Evolutionary conservation across 176 grass and related monocot species (phyloP), one percentile per base, ranked within the genome.

Genomic region (Guadua angustifolia): DNA sequence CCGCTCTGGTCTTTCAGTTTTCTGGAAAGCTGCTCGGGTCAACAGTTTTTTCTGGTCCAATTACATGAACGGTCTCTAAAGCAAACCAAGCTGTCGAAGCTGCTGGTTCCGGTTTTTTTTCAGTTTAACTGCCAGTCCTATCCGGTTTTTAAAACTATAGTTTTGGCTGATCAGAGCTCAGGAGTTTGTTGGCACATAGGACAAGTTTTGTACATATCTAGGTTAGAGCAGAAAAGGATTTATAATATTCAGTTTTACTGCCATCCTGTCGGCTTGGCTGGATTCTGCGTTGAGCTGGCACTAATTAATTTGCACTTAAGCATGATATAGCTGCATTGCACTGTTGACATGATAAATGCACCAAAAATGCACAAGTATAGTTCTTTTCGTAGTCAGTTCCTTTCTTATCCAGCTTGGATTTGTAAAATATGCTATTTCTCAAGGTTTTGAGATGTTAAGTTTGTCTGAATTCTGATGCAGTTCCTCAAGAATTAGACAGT

Each of bases 311-410:
- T 66, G 17, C 21, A 7, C 18, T 42, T 11, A 74, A 73, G n/a
- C 59, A 18, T 7, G 21, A 42, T 40, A 15, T 64, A 9, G 47
- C 35, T 75, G 26, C 56, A 4, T 40, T 57, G 32, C 2, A 19
- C 33, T 75, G 71, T 75, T 86, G 45, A 9, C 72, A 82, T 77
- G 72, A 24, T 76, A 46, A n/a, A 78, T n/a, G 10, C 4, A 79
- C 68, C 32, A 53, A 59, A 45, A 24, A 61, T 59, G 25, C 16
- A 12, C 1, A 45, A 71, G 3, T 78, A 63, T 71, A n/a, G 4
- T 33, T 64, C 26, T 79, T 44, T 79, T 56, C 21, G 0, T 47
- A 67, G 52, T 73, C 71, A 21, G 14, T 82, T 66, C 57, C 29
- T 39, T 80, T 63, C 13, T 19, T 13, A 38, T 66, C 55, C 5